phyloP scores from a whole-genome alignment of 805 yeast species.

The Lachancea dasiensis region DNA sequence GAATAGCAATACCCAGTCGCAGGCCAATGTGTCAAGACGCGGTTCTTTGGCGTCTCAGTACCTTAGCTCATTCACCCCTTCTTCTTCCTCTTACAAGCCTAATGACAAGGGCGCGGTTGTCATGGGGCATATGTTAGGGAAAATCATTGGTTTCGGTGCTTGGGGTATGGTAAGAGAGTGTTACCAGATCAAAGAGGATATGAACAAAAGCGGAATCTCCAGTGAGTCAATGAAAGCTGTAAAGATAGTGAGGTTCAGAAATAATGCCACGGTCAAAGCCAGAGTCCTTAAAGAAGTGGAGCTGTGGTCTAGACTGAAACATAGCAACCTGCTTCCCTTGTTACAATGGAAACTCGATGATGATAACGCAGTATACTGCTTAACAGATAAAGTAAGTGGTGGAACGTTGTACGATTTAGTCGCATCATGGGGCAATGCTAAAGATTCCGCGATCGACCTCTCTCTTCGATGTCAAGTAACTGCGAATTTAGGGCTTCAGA shows the following conservation, averaged over 20 bases:
- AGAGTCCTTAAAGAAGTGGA: slow-evolving; percentile 65
- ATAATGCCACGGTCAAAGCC: slow-evolving; percentile 44
- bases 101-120: slow-evolving; percentile 69
- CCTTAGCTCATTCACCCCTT: slow-evolving; percentile 31
- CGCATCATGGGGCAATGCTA: slow-evolving; percentile 53
- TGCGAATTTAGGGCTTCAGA: slow-evolving; percentile 42
- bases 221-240: slow-evolving; percentile 46
- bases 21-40: slow-evolving; percentile 19
- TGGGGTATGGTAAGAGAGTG: slow-evolving; percentile 85
- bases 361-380: slow-evolving; percentile 56
- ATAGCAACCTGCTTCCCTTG: slow-evolving; percentile 59
- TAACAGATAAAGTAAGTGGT: slow-evolving; percentile 60
- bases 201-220: slow-evolving; percentile 25
- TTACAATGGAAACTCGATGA: slow-evolving; percentile 55
- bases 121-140: slow-evolving; percentile 58
- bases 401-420: slow-evolving; percentile 82
- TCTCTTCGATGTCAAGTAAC: slow-evolving; percentile 34
- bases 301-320: slow-evolving; percentile 68
- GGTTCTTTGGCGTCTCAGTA: slow-evolving; percentile 32
- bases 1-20: slow-evolving; percentile 23
- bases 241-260: slow-evolving; percentile 50
- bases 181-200: slow-evolving; percentile 13
- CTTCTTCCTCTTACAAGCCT: slow-evolving; percentile 20
- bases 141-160: slow-evolving; percentile 80
- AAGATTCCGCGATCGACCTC: slow-evolving; percentile 26